Conservation (phyloP, 148 eudicot genomes). For the Vaccinium corymbosum region DNA sequence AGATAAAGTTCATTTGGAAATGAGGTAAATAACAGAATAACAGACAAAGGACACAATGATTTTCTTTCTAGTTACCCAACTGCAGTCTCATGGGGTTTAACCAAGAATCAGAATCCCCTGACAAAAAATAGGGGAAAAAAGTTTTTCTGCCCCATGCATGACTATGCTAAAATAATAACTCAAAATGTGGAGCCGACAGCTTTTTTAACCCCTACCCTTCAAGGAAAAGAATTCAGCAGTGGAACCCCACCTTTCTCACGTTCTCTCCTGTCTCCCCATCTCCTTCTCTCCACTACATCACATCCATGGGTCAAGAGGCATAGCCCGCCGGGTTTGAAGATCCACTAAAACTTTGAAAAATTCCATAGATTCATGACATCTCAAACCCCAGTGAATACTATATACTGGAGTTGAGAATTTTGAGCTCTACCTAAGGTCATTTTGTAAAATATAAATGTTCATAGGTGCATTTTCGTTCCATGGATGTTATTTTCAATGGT, state of each 20-base stretch:
- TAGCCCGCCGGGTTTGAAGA: neutral
- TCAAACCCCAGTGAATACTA: neutral
- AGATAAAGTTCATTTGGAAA: neutral
- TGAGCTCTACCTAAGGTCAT: neutral
- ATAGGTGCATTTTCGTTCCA: neutral
- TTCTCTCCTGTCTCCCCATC: neutral
- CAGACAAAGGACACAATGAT: neutral
- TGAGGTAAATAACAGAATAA: neutral
- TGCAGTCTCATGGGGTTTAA: neutral
- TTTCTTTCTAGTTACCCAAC: slow-evolving; percentile 3
- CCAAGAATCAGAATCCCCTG: neutral
- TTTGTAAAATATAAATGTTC: neutral
- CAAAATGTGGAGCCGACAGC: neutral
- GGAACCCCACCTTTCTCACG: neutral
- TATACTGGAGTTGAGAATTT: neutral
- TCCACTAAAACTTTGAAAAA: neutral
- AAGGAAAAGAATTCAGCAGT: neutral
- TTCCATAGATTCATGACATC: neutral
- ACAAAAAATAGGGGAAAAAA: neutral
- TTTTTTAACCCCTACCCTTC: neutral
- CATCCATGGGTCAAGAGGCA: neutral
- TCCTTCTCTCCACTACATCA: neutral
- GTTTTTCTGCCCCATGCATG: neutral
- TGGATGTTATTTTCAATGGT: neutral
- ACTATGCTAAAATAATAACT: neutral